phyloP scores from a whole-genome alignment of 768 basidiomycete species.

The Chalciporus piperatus region DNA sequence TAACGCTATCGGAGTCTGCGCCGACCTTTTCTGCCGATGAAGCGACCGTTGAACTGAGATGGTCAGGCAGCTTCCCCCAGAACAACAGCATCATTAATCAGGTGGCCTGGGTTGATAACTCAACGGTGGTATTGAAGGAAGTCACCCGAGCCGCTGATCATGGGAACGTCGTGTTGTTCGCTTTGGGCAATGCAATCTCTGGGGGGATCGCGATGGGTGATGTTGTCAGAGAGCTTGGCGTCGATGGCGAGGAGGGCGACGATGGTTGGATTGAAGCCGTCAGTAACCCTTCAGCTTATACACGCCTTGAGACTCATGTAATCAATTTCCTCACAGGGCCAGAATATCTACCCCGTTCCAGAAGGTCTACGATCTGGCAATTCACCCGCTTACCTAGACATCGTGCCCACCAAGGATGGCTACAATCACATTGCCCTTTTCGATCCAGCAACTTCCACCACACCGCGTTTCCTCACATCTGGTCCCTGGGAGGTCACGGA shows the following conservation, averaged over 20 bases:
- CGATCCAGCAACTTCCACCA: slow-evolving; percentile 64
- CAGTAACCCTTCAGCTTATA: slow-evolving; percentile 28
- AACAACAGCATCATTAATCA: slow-evolving; percentile 75
- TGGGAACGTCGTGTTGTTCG: slow-evolving; percentile 79
- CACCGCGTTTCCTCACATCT: slow-evolving; percentile 79
- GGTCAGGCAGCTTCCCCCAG: slow-evolving; percentile 55
- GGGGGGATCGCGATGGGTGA: slow-evolving; percentile 37
- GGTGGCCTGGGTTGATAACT: slow-evolving; percentile 83
- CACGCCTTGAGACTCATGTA: slow-evolving; percentile 9
- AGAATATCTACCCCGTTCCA: slow-evolving; percentile 61
- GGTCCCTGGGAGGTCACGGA: slow-evolving; percentile 90
- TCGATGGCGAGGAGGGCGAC: slow-evolving; percentile 83
- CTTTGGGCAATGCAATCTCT: slow-evolving; percentile 37
- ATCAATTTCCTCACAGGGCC: slow-evolving; percentile 42
- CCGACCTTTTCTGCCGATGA: slow-evolving; percentile 34
- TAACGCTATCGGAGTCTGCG: slow-evolving; percentile 32
- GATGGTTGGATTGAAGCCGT: slow-evolving; percentile 94
- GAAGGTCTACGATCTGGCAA: slow-evolving; percentile 38
- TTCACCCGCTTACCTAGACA: slow-evolving; percentile 79
- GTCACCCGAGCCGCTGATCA: slow-evolving; percentile 79
- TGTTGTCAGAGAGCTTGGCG: slow-evolving; percentile 76
- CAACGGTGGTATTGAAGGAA: slow-evolving; percentile 78
- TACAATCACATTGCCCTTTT: slow-evolving; percentile 94
- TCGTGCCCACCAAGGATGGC: slow-evolving; percentile 78
- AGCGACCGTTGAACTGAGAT: slow-evolving; percentile 57